A percentile compares a stretch with the other conserved stretches of the same genome.
Conservation (phyloP, 208 protist species). For the Acanthamoeba castellanii region DNA sequence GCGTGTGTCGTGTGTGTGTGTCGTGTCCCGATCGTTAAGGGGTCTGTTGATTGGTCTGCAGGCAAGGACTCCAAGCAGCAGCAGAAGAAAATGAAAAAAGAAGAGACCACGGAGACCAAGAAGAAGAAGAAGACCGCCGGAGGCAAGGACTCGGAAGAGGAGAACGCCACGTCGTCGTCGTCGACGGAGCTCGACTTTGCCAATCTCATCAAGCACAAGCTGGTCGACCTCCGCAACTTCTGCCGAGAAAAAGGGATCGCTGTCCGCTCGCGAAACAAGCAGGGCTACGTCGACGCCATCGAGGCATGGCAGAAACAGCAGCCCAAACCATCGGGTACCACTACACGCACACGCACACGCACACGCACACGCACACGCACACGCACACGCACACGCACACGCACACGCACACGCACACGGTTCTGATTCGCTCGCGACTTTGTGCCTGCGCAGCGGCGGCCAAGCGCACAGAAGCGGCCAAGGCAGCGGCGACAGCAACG, state of each 20-base stretch:
- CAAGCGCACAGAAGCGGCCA: background rate
- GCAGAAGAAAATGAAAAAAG: background rate
- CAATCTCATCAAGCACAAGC: slow-evolving; percentile 27
- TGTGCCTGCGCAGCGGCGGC: background rate
- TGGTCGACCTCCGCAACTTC: slow-evolving; percentile 22
- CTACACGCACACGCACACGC: too few species aligned
- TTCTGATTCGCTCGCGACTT: background rate
- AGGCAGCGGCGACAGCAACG: background rate
- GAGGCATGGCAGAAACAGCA: background rate
- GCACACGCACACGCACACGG: background rate
- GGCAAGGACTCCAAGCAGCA: background rate
- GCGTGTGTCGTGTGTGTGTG: too few species aligned
- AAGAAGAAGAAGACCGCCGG: background rate
- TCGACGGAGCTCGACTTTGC: background rate
- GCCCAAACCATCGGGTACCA: slow-evolving; percentile 22
- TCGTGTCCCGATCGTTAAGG: too few species aligned
- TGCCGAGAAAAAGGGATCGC: slow-evolving; percentile 56
- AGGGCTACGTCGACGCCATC: slow-evolving; percentile 17
- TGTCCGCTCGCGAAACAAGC: background rate
- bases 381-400: background rate
- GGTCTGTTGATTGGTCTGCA: background rate
- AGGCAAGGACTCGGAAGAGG: background rate
- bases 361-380: background rate
- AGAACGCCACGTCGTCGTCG: background rate
- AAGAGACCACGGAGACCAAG: background rate